These are phyloP conservation scores for Biscogniauxia mediterranea DNA, from an alignment of 2,329 filamentous ascomycete species.

Conservation along the genomic window DNA sequence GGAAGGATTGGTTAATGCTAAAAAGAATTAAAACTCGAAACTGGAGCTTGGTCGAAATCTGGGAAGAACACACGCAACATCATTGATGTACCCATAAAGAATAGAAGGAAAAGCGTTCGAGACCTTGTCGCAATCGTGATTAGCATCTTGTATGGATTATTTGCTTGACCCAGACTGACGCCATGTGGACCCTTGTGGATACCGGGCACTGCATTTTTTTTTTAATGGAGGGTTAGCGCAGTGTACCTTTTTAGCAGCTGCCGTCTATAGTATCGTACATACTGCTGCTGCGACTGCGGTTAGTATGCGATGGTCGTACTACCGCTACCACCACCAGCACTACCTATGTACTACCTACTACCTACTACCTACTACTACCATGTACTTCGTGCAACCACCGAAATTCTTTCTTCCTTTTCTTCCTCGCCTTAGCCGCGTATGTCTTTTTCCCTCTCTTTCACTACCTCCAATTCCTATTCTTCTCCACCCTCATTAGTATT, in stretches of 20 bases:
- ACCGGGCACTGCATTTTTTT: no score
- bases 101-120: no score
- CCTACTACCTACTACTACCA: no score
- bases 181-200: neutral
- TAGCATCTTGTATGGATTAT: neutral
- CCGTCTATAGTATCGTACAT: neutral
- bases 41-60: neutral
- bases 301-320: no score
- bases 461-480: neutral
- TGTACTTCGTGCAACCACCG: neutral
- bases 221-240: neutral
- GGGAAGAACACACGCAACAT: neutral
- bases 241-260: neutral
- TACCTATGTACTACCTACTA: no score
- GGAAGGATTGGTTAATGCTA: neutral
- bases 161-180: neutral
- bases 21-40: neutral
- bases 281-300: no score
- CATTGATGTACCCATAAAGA: neutral
- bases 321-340: no score
- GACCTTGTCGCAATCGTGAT: no score
- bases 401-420: neutral
- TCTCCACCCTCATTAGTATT: neutral
- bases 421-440: neutral
- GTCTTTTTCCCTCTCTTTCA: neutral